Evolutionary conservation across 305 asterid genomes (phyloP).

Genomic region (Rubia peregrina): DNA sequence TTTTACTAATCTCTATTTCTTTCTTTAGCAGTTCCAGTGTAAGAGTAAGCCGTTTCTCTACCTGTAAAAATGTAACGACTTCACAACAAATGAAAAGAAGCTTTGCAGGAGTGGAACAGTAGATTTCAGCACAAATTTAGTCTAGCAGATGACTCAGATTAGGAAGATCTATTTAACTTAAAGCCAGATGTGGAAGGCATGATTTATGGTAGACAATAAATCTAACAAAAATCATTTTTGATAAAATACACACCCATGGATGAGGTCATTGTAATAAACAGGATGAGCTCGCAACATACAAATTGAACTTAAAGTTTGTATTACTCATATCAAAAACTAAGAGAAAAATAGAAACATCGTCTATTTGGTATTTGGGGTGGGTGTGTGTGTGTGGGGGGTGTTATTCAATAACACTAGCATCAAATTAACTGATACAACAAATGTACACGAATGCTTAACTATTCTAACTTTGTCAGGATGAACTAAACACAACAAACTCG

Average conservation of each 20-base stretch:
- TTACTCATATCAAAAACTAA: background rate
- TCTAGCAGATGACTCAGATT: background rate
- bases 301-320: background rate
- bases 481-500: background rate
- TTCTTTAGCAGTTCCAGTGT: conserved; percentile 89
- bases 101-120: background rate
- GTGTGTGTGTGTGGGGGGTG: background rate
- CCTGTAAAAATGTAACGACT: conserved; percentile 29
- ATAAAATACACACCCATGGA: background rate
- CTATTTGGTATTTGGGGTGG: background rate
- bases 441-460: background rate
- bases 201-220: background rate
- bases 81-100: background rate
- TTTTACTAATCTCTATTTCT: conserved; percentile 97
- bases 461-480: background rate
- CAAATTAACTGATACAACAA: background rate
- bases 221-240: background rate
- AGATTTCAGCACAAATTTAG: background rate
- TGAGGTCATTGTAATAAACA: background rate
- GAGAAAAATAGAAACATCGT: background rate
- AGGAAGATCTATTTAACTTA: background rate
- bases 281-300: background rate
- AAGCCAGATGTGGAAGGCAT: too few species aligned
- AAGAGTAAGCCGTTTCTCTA: conserved; percentile 74
- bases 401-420: background rate